Base-by-base conservation (phyloP, 208 protist species). In the Acanthamoeba culbertsoni region DNA sequence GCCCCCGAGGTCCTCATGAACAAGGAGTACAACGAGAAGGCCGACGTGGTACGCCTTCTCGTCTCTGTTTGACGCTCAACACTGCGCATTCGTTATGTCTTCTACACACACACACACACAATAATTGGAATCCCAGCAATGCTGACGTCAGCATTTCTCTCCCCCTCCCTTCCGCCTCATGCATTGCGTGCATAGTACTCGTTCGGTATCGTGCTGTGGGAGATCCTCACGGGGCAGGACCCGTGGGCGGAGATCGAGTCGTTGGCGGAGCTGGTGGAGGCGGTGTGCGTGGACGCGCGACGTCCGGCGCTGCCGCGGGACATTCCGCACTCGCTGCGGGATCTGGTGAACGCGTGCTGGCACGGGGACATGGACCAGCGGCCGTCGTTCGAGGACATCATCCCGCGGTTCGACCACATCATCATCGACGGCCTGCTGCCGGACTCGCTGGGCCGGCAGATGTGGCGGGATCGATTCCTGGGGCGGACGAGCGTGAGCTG, bases 21-120 rank as follows among this genome's bases (percentile, higher is more conserved):
- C 62, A 92, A 92, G 37, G 86, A 92, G 33, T 92, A 92, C 59
- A 73, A 92, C 59, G 86, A 92, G 48, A 92, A 92, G 59, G 86
- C 86, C 28, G 86, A 92, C 62, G 86, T 92, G 26, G 68, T 79
- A 79, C 33, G 68, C 43, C 55, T 28, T n/a, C 55, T 63, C 23
- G 7, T 28, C 55, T 28, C 18, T 55, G 1, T 63, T 63, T n/a
- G 23, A 63, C 20, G 5, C 20, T 63, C 55, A n/a, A n/a, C n/a
- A n/a, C n/a, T n/a, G n/a, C n/a, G n/a, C n/a, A n/a, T n/a, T n/a
- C n/a, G n/a, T n/a, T n/a, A n/a, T n/a, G n/a, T n/a, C n/a, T n/a
- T n/a, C n/a, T n/a, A n/a, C n/a, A n/a, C n/a, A n/a, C n/a, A n/a
- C n/a, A n/a, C n/a, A n/a, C n/a, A n/a, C n/a, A n/a, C n/a, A n/a